phyloP scores from a whole-genome alignment of 2,329 filamentous ascomycete genomes.

The Macrophomina tecta region DNA sequence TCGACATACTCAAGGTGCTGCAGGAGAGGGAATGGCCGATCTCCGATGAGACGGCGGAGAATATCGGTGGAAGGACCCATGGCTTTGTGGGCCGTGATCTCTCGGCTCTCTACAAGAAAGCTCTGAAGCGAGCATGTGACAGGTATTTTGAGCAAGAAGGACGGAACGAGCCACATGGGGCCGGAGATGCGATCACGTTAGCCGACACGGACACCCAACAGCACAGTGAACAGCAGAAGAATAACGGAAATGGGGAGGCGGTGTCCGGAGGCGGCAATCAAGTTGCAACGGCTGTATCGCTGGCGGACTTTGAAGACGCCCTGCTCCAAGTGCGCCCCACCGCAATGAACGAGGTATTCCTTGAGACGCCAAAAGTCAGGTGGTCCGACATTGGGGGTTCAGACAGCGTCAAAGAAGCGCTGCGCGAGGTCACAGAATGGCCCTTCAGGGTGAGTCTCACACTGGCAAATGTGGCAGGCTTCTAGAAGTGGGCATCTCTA shows the following conservation, averaged over 20 bases:
- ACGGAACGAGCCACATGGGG: not conserved
- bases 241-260: not conserved
- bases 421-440: slow-evolving; percentile 64
- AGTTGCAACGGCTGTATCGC: slow-evolving; percentile 32
- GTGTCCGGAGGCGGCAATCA: slow-evolving; percentile 7
- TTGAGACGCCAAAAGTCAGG: slow-evolving; percentile 83
- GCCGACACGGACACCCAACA: not conserved
- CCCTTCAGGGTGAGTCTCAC: slow-evolving; percentile 57
- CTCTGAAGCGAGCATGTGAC: slow-evolving; percentile 21
- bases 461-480: slow-evolving; percentile 30
- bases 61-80: slow-evolving; percentile 77
- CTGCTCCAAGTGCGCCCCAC: slow-evolving; percentile 75
- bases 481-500: slow-evolving; percentile 11
- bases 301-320: slow-evolving; percentile 67
- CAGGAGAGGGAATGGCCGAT: slow-evolving; percentile 34
- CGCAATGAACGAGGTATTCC: slow-evolving; percentile 86
- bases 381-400: slow-evolving; percentile 92
- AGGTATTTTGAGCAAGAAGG: slow-evolving; percentile 12
- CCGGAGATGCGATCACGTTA: not conserved
- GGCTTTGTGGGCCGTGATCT: slow-evolving; percentile 86
- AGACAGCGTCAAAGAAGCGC: slow-evolving; percentile 69
- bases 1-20: slow-evolving; percentile 69
- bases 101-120: slow-evolving; percentile 56
- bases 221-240: not conserved
- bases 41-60: slow-evolving; percentile 59